A percentile compares a stretch with the other conserved stretches of the same genome.
phyloP scores from a whole-genome alignment of 2,329 filamentous ascomycete species.

The Byssothecium circinans region DNA sequence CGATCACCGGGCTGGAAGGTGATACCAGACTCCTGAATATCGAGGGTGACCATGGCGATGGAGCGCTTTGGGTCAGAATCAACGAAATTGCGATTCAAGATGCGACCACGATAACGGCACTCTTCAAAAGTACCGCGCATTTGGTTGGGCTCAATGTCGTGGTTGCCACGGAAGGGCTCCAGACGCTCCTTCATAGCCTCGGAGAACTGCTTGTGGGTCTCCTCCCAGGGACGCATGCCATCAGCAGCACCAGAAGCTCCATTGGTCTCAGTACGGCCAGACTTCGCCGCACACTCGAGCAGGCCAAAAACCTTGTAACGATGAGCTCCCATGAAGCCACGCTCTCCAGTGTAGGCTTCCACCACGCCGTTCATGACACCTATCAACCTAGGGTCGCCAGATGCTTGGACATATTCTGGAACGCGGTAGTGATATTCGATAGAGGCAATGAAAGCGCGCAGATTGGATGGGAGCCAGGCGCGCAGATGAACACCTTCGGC shows the following conservation, averaged over 20 bases:
- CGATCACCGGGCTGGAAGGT: slow-evolving; percentile 58
- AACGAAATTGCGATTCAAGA: slow-evolving; percentile 51
- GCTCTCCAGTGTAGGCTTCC: slow-evolving; percentile 58
- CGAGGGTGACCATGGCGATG: slow-evolving; percentile 55
- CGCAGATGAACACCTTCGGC: slow-evolving; percentile 56
- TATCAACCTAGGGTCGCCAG: slow-evolving; percentile 54
- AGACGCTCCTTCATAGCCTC: slow-evolving; percentile 59
- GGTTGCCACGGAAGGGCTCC: slow-evolving; percentile 52
- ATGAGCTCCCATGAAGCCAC: slow-evolving; percentile 60
- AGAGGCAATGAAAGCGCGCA: slow-evolving; percentile 58
- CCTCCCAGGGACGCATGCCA: slow-evolving; percentile 24
- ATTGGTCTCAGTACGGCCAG: slow-evolving; percentile 50
- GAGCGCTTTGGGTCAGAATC: slow-evolving; percentile 52
- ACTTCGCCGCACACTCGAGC: slow-evolving; percentile 58
- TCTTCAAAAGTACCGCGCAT: slow-evolving; percentile 60
- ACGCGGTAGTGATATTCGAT: slow-evolving; percentile 59
- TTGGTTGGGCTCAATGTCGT: slow-evolving; percentile 54
- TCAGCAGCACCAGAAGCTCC: slow-evolving; percentile 25
- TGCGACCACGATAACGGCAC: slow-evolving; percentile 53
- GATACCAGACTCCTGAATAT: slow-evolving; percentile 57
- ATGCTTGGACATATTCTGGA: slow-evolving; percentile 56
- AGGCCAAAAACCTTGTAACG: slow-evolving; percentile 60
- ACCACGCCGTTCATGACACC: slow-evolving; percentile 59
- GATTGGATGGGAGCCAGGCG: slow-evolving; percentile 58
- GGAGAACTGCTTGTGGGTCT: slow-evolving; percentile 47